Evolutionary conservation across 169 alveolate species (phyloP).

Genomic region (Neospora caninum): DNA sequence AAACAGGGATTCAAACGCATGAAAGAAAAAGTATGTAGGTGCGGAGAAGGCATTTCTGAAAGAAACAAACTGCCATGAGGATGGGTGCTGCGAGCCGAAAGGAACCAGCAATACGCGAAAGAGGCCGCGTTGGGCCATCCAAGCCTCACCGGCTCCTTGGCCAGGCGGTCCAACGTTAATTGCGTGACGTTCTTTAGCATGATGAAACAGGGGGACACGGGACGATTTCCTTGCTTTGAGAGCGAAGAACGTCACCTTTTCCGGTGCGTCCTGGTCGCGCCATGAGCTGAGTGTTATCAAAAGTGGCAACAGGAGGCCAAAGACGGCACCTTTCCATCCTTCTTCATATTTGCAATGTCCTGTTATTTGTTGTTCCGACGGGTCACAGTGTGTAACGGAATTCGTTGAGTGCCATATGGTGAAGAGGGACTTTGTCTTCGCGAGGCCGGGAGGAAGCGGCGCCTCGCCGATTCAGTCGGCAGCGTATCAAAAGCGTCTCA

Average conservation of each 20-base stretch:
- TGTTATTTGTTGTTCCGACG: too few relatives aligned
- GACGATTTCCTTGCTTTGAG: not conserved
- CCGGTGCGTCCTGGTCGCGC: not conserved
- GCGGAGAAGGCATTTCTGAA: too few relatives aligned
- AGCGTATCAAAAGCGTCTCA: too few relatives aligned
- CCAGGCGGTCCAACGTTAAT: not conserved
- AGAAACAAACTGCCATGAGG: too few relatives aligned
- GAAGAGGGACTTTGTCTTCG: too few relatives aligned
- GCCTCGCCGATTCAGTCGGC: too few relatives aligned
- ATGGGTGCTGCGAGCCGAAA: too few relatives aligned
- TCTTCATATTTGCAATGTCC: not conserved
- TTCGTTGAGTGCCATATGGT: too few relatives aligned
- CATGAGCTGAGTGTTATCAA: not conserved
- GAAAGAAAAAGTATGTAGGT: not conserved
- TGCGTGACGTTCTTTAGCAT: not conserved
- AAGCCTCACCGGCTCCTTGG: not conserved
- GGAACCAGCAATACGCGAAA: too few relatives aligned
- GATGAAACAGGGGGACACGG: not conserved
- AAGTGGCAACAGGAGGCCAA: not conserved
- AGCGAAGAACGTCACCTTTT: not conserved
- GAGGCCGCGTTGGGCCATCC: too few relatives aligned
- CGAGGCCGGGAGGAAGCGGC: too few relatives aligned
- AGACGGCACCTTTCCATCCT: not conserved
- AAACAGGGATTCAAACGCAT: not conserved
- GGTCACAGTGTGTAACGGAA: too few relatives aligned